These are phyloP conservation scores for Ustilago loliicola DNA, from an alignment of 1,284 basidiomycete genomes.

Conservation along the genomic window DNA sequence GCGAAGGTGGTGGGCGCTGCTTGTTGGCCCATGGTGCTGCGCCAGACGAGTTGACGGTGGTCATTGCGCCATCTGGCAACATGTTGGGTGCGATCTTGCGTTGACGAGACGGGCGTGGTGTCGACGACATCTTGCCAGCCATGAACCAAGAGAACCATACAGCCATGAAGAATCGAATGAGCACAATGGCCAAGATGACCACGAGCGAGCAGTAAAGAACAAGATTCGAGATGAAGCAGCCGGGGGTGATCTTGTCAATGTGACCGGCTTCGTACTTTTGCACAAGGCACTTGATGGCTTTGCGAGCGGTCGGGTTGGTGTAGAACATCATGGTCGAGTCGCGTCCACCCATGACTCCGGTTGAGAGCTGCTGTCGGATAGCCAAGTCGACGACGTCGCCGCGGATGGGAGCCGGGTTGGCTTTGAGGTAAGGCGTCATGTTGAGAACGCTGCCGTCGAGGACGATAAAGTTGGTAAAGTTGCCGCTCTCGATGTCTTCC, in stretches of 20 bases:
- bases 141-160: slow-evolving; percentile 97
- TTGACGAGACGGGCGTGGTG: slow-evolving; percentile 73
- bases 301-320: slow-evolving; percentile 40
- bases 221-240: slow-evolving; percentile 90
- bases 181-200: slow-evolving; percentile 89
- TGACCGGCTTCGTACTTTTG: slow-evolving; percentile 78
- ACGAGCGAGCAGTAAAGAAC: slow-evolving; percentile 92
- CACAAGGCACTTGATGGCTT: slow-evolving; percentile 62
- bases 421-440: slow-evolving; percentile 84
- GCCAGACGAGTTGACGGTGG: slow-evolving; percentile 86
- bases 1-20: slow-evolving; percentile 52
- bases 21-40: slow-evolving; percentile 86
- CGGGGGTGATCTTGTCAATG: slow-evolving; percentile 96
- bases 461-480: slow-evolving; percentile 73
- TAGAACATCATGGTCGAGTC: slow-evolving; percentile 79
- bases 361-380: slow-evolving; percentile 80
- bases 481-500: slow-evolving; percentile 59
- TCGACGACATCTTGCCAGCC: slow-evolving; percentile 76
- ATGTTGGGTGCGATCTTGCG: slow-evolving; percentile 74
- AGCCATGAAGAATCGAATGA: slow-evolving; percentile 95
- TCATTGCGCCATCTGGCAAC: slow-evolving; percentile 80
- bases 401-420: slow-evolving; percentile 79
- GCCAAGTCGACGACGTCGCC: slow-evolving; percentile 85
- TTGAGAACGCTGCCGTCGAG: slow-evolving; percentile 95
- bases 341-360: slow-evolving; percentile 76